Base-by-base conservation (phyloP, 305 asterid species). In the Fraxinus ornus region DNA sequence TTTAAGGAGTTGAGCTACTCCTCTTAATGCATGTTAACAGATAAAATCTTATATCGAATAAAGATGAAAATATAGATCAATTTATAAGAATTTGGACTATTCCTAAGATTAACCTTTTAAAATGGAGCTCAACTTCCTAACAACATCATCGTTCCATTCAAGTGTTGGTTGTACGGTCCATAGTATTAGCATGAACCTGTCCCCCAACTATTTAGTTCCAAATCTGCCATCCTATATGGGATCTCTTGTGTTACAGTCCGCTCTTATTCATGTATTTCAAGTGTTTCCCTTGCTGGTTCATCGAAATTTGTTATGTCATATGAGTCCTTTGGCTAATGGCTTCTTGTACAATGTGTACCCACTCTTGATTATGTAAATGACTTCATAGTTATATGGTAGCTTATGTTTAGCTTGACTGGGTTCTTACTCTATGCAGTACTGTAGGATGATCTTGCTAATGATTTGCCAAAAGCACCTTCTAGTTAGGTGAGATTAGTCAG, bases 361-460 rank as follows among this genome's bases (percentile, higher is more conserved):
- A 17, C 60, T 1, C 21, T 49, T 49, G 60, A 49, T 4, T 17
- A 17, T 52, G 22, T 52, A 39, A 39, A 39, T 39, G 15, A 39
- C 49, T 39, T 2, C 15, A 39, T 39, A 8, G 49, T 8, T 39
- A 39, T 39, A 39, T 2, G 49, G 13, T 39, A 39, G 15, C 7
- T 39, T 39, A 39, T 8, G 49, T 39, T 39, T 39, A 39, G 15
- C 49, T 39, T 39, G 15, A 39, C 84, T 2, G 98, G 98, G 28
- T 92, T 89, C 82, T 83, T 89, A 66, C 79, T 32, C 30, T 95
- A 87, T 73, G 94, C 98, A 1, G 85, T 85, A 1, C 32, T 84
- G 41, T 84, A 93, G 83, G 97, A 93, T 7, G 98, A 95, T 83
- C 93, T 95, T 8, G 97, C 92, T 52, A 93, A 93, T 28, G 98